Base-by-base conservation (phyloP, 2,329 filamentous ascomycete species). In the Aspergillus clavatus region DNA sequence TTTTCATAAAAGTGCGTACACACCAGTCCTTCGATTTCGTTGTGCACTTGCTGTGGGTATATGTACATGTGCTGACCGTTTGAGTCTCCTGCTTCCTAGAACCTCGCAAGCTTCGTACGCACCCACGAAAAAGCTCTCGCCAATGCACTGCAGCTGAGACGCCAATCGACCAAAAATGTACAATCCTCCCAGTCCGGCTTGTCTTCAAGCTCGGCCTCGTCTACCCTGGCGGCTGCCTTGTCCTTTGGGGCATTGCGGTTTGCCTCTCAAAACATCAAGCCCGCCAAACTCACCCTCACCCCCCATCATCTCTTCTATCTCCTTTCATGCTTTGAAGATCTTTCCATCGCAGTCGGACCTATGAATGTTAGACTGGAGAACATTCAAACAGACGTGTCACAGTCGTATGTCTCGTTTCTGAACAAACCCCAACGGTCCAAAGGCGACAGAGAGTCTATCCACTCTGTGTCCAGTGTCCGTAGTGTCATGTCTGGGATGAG, bases 401-500 rank as follows among this genome's bases (percentile, higher is more conserved):
- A 89, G 18, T 84, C 87, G 58, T 97, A 97, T 74, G 89, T 97
- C 40, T 97, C 93, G 3, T 98, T 98, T 66, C 78, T 96, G 51
- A 85, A 86, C 63, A 86, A 89, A 59, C 83, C 86, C 19, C 87
- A 91, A 59, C 82, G 87, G 48, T 84, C 87, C 50, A 87, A 87
- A 66, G 86, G 86, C 38, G 91, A 97, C 69, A 83, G 85, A 44
- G 88, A 89, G 58, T 97, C 93, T 1, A 88, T 97, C 54, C 89
- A 90, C 61, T 97, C 93, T 5, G 89, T 96, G 33, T 95, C 91
- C 19, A 97, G 93, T 71, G 88, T 98, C 55, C 84, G 91, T 65
- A 97, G 91, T 67, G 90, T 95, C 61, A 91, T 97, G 87, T 95
- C 93, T 22, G 88, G 87, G 67, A 95, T 98, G 86, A 93, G 89